Percentiles rank a stretch among this genome's conserved stretches.
phyloP scores from a whole-genome alignment of 1,139 yeast genomes.

The Lizanozyma gosingica region DNA sequence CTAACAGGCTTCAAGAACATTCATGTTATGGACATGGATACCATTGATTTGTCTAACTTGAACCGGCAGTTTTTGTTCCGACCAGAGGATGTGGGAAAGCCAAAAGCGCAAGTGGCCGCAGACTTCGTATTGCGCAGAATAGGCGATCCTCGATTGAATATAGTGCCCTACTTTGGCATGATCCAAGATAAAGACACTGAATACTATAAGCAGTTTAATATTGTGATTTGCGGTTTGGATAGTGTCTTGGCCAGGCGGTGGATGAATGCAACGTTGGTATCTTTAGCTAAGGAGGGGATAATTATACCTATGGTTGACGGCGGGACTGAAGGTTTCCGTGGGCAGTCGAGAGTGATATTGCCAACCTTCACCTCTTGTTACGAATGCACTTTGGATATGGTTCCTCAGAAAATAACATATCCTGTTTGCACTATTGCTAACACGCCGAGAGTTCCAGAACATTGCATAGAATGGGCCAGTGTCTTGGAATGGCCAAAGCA shows the following conservation, averaged over 20 bases:
- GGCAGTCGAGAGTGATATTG: conserved; percentile 80
- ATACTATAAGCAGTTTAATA: conserved; percentile 61
- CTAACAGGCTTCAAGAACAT: conserved; percentile 66
- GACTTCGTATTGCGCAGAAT: conserved; percentile 43
- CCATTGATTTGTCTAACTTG: conserved; percentile 81
- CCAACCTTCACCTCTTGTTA: conserved; percentile 86
- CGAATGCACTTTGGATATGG: conserved; percentile 80
- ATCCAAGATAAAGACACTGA: conserved; percentile 63
- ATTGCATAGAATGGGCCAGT: conserved; percentile 89
- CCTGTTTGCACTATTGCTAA: conserved; percentile 95
- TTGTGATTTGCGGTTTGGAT: conserved; percentile 84
- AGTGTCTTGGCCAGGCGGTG: conserved; percentile 86
- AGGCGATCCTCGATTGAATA: conserved; percentile 21
- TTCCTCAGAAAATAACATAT: conserved; percentile 61
- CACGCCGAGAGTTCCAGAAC: conserved; percentile 89
- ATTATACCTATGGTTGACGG: conserved; percentile 87
- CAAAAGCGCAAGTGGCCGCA: conserved; percentile 80
- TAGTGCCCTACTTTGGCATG: conserved; percentile 44
- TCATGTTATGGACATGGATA: conserved; percentile 90
- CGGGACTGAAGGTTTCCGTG: conserved; percentile 92
- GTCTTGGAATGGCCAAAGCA: conserved; percentile 64
- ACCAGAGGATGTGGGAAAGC: conserved; percentile 60
- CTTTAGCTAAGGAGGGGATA: conserved; percentile 37
- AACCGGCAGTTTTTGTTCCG: conserved; percentile 87
- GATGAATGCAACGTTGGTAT: conserved; percentile 72